Evolutionary conservation across 768 basidiomycete genomes (phyloP).

Genomic region (Lactarius hengduanensis): DNA sequence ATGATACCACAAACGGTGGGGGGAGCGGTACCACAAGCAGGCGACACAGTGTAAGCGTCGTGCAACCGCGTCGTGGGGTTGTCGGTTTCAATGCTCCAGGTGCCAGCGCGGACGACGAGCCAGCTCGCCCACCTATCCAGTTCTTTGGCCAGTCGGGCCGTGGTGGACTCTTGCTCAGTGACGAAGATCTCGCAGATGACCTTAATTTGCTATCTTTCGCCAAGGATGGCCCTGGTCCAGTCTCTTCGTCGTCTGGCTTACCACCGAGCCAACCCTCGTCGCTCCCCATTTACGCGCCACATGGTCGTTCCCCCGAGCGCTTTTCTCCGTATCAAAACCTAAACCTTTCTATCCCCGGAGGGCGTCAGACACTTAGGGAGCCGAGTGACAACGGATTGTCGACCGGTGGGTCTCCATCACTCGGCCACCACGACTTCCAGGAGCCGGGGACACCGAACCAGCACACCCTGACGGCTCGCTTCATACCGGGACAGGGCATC

Average conservation of each 20-base stretch:
- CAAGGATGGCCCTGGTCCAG: constrained; percentile 41
- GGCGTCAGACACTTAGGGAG: constrained; percentile 53
- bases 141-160: constrained; percentile 41
- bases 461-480: constrained; percentile 52
- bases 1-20: constrained; percentile 59
- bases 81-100: constrained; percentile 69
- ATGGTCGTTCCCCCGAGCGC: constrained; percentile 56
- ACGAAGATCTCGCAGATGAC: constrained; percentile 78
- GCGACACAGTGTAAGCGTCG: constrained; percentile 79
- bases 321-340: constrained; percentile 59
- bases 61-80: constrained; percentile 67
- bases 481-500: constrained; percentile 63
- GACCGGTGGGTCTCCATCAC: constrained; percentile 47
- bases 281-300: constrained; percentile 70
- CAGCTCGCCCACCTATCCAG: constrained; percentile 36
- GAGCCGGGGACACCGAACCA: constrained; percentile 35
- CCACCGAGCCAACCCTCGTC: constrained; percentile 71
- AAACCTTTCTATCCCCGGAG: constrained; percentile 56
- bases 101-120: constrained; percentile 45
- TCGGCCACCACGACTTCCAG: constrained; percentile 47
- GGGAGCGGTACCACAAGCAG: constrained; percentile 82
- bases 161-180: constrained; percentile 65
- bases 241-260: constrained; percentile 40
- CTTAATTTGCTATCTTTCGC: constrained; percentile 62
- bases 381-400: constrained; percentile 63